Evolutionary conservation across 1,284 basidiomycete species (phyloP), one percentile per base, ranked within the genome.

Genomic region (Afroboletus lepidellus): DNA sequence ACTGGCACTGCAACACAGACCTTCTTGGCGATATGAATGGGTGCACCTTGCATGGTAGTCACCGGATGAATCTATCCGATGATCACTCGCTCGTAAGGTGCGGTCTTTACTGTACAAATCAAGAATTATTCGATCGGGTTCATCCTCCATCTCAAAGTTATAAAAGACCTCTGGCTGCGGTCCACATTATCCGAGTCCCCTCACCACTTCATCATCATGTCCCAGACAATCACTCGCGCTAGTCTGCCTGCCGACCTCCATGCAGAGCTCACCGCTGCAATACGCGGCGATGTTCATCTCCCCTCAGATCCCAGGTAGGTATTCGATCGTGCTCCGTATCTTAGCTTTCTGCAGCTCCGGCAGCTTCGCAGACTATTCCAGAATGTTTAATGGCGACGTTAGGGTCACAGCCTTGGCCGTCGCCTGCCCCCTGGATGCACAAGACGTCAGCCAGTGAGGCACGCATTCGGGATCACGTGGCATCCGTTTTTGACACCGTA

Each of bases 341-440:
- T 29, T 45, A 23, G 16, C 27, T 39, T 24, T 27, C 34, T 41
- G 12, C 20, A 52, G 30, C 41, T 49, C 33, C 8, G 21, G 15
- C 56, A 91, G 89, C 29, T 92, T 90, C 64, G 53, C 65, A 11
- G 77, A 81, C 29, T 81, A 82, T 49, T 76, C 84, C 3, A 78
- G 71, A 48, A 81, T 91, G 50, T 92, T 92, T 75, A 92, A 92
- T 56, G 90, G 89, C 8, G 89, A 88, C 51, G 79, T 92, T 46
- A 74, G 79, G 48, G 77, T 79, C 25, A 59, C 68, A 1, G 78
- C 87, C 13, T 73, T 80, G 54, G 79, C 81, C 3, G 79, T 90
- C 18, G 81, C 78, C 1, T 85, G 83, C 51, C 90, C 90, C 1
- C 64, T 85, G 27, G 84, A 90, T 57, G 85, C 88, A 3, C 73